Base-by-base conservation (phyloP, 768 basidiomycete species). In the Tephrocybe sp. region DNA sequence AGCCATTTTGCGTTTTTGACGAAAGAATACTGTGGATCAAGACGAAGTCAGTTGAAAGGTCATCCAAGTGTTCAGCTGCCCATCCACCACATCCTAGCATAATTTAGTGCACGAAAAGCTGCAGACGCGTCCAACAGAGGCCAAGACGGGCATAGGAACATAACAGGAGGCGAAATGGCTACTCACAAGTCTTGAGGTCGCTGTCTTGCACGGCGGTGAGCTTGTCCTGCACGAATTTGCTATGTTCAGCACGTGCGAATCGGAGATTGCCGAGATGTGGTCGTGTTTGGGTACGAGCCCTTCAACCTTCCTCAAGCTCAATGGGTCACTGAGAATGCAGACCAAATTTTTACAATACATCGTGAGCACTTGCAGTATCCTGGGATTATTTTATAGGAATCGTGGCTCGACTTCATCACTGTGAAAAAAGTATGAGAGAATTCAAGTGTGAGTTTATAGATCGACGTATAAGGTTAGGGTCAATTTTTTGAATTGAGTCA, bases 1-100 rank as follows among this genome's bases (percentile, higher is more conserved):
- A 76, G 92, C 90, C 90, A 92, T 92, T 44, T 67, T 67, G 59
- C 70, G 62, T 65, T 59, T 55, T 58, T 60, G 52, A 45, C 45
- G 38, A 56, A 63, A 58, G 51, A 32, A 45, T 53, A 52, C 58
- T 55, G 41, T 50, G 53, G 40, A 42, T 26, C 11, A 47, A 33
- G 51, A 49, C 40, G 32, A 58, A 32, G 59, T 67, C 52, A 68
- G 65, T 39, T 26, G 4, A 47, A 61, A 59, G 58, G 67, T 70
- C 72, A 84, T 82, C 82, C 68, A 60, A 51, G 48, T 14, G 3
- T 32, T 16, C 35, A 33, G 39, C n/a, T n/a, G 35, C 43, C 58
- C 73, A 85, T 85, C 84, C 84, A 84, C 65, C 78, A 39, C 49
- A 63, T 58, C 34, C 48, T 45, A 38, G 20, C 41, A 23, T 16